A percentile compares a stretch with the other conserved stretches of the same genome.
Conservation (phyloP, 2,329 filamentous ascomycete species). For the Grosmannia huntii region DNA sequence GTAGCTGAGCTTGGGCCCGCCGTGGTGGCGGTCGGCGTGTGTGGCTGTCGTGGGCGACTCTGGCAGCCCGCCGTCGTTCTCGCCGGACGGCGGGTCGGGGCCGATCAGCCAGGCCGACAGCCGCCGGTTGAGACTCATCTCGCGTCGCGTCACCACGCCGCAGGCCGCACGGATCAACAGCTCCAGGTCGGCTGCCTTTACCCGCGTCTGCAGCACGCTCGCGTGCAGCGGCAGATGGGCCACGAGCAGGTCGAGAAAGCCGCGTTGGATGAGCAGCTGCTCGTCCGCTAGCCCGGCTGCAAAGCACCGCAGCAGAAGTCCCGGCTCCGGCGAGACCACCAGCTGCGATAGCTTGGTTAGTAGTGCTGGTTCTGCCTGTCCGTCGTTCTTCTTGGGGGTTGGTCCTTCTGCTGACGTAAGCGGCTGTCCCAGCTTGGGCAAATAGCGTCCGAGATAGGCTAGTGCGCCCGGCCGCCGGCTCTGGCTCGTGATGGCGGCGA, state of each 20-base stretch:
- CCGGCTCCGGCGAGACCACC: slow-evolving; percentile 82
- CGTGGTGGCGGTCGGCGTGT: slow-evolving; percentile 22
- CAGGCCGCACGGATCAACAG: slow-evolving; percentile 69
- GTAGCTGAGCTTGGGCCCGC: slow-evolving; percentile 55
- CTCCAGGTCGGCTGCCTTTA: slow-evolving; percentile 65
- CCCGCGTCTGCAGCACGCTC: slow-evolving; percentile 60
- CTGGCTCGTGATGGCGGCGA: slow-evolving; percentile 82
- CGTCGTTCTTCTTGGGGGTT: slow-evolving; percentile 17
- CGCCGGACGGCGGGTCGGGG: slow-evolving; percentile 39
- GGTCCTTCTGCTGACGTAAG: slow-evolving; percentile 18
- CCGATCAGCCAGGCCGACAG: slow-evolving; percentile 96
- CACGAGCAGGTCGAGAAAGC: slow-evolving; percentile 85
- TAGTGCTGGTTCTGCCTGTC: slow-evolving; percentile 25
- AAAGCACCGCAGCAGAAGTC: slow-evolving; percentile 80
- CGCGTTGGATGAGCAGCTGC: slow-evolving; percentile 82
- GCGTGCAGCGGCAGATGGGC: slow-evolving; percentile 81
- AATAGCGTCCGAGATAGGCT: slow-evolving; percentile 66
- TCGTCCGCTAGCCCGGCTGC: slow-evolving; percentile 78
- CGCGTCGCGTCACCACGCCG: slow-evolving; percentile 76
- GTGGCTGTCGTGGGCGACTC: slow-evolving; percentile 29
- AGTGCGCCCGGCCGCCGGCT: slow-evolving; percentile 75
- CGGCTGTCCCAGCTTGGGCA: slow-evolving; percentile 55
- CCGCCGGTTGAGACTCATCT: slow-evolving; percentile 92
- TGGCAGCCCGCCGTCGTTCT: slow-evolving; percentile 15
- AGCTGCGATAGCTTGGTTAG: slow-evolving; percentile 46